Percentiles rank a stretch among this genome's conserved stretches.
Conservation (phyloP, 2,329 filamentous ascomycete species). For the Alternaria sp. region DNA sequence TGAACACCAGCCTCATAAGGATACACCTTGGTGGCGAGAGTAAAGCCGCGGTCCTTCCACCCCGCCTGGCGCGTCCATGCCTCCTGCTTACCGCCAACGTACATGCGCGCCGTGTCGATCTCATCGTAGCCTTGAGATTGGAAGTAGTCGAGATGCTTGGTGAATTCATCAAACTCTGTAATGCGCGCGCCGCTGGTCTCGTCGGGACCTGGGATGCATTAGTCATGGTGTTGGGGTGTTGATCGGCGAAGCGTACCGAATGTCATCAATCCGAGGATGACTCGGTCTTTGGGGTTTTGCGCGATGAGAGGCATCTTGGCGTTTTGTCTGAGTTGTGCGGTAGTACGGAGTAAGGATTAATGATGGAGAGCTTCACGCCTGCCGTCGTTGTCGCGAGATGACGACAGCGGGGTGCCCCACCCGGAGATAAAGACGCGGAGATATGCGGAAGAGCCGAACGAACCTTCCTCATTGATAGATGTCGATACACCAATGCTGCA, state of each 20-base stretch:
- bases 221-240: slow-evolving; percentile 7
- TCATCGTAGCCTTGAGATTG: slow-evolving; percentile 83
- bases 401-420: slow-evolving; percentile 24
- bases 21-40: slow-evolving; percentile 80
- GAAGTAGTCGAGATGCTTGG: slow-evolving; percentile 74
- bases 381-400: slow-evolving; percentile 4
- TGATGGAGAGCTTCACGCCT: neutral
- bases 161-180: slow-evolving; percentile 73
- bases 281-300: slow-evolving; percentile 63
- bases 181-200: slow-evolving; percentile 71
- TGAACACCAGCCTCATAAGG: slow-evolving; percentile 40
- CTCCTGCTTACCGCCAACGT: slow-evolving; percentile 76
- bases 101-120: slow-evolving; percentile 81
- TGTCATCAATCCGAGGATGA: slow-evolving; percentile 88
- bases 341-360: neutral
- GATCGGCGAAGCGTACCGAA: slow-evolving; percentile 58
- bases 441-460: neutral
- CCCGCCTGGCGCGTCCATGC: slow-evolving; percentile 75
- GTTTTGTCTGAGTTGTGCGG: neutral
- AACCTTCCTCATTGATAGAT: neutral
- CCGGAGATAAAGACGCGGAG: slow-evolving; percentile 7
- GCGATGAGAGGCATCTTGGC: slow-evolving; percentile 36
- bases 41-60: slow-evolving; percentile 81
- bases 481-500: neutral
- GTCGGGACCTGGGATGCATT: slow-evolving; percentile 55